A percentile compares a stretch with the other conserved stretches of the same genome.
Evolutionary conservation across 1,284 basidiomycete species (phyloP).

Genomic region (Apiotrichum porosum): DNA sequence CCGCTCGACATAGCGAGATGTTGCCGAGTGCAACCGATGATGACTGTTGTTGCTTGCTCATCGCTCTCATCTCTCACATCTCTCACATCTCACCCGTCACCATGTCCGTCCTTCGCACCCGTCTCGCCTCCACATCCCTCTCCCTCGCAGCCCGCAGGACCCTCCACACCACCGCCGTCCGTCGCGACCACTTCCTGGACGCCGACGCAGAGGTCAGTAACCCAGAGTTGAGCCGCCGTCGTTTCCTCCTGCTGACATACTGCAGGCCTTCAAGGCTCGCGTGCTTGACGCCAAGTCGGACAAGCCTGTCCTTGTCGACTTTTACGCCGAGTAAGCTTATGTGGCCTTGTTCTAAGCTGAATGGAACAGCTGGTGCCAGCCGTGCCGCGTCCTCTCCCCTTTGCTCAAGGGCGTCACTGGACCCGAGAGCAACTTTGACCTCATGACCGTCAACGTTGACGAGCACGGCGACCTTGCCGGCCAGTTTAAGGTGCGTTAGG

Average conservation of each 20-base stretch:
- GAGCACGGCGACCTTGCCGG: conserved; percentile 41
- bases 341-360: too few species aligned
- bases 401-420: conserved; percentile 39
- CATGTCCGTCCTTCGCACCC: conserved; percentile 16
- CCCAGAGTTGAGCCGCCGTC: neutral
- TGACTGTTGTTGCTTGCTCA: neutral
- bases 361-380: conserved; percentile 45
- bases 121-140: neutral
- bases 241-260: too few species aligned
- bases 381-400: conserved; percentile 46
- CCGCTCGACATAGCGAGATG: too few species aligned
- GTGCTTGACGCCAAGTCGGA: conserved; percentile 19
- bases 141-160: neutral
- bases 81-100: neutral
- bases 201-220: conserved; percentile 24
- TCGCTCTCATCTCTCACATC: neutral
- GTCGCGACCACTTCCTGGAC: conserved; percentile 34
- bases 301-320: conserved; percentile 47
- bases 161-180: conserved; percentile 20
- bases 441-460: conserved; percentile 47
- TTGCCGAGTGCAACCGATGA: too few species aligned
- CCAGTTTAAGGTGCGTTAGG: conserved; percentile 39
- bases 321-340: conserved; percentile 43
- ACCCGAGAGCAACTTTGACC: conserved; percentile 34
- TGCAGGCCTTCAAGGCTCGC: conserved; percentile 28